Evolutionary conservation across 1,284 basidiomycete species (phyloP).

Genomic region (Trichosporon asahii): DNA sequence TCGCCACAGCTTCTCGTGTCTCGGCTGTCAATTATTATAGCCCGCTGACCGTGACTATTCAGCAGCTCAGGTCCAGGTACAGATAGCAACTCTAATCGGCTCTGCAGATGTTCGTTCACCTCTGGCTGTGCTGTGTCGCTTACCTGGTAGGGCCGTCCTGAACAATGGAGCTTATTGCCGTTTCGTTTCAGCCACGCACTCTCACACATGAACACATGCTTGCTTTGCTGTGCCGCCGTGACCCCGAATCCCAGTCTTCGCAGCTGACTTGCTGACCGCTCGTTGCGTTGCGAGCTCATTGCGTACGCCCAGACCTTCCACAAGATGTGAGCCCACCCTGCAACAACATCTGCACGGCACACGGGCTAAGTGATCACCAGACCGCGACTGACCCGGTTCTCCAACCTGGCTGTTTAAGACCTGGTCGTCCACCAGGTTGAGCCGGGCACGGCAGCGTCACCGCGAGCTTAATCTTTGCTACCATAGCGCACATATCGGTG

Average conservation of each 20-base stretch:
- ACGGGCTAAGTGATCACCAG: background rate
- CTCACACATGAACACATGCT: background rate
- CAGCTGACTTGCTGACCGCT: background rate
- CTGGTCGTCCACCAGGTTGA: background rate
- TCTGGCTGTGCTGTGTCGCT: background rate
- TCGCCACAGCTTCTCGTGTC: background rate
- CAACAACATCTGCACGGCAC: no score
- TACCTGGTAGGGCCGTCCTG: background rate
- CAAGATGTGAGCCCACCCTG: no score
- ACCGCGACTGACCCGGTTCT: background rate
- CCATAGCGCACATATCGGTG: background rate
- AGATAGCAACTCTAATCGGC: background rate
- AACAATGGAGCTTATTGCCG: background rate
- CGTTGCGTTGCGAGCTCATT: background rate
- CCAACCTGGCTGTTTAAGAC: background rate
- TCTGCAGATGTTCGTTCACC: background rate
- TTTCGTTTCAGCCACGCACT: slow-evolving; percentile 8
- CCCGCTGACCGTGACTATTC: background rate
- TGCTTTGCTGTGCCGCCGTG: background rate
- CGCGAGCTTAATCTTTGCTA: background rate
- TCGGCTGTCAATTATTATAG: background rate
- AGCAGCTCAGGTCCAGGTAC: background rate
- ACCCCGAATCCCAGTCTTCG: background rate
- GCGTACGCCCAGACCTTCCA: background rate
- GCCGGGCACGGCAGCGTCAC: background rate